These are phyloP conservation scores for Leptographium lundbergii DNA, from an alignment of 2,329 filamentous ascomycete species.

Conservation along the genomic window DNA sequence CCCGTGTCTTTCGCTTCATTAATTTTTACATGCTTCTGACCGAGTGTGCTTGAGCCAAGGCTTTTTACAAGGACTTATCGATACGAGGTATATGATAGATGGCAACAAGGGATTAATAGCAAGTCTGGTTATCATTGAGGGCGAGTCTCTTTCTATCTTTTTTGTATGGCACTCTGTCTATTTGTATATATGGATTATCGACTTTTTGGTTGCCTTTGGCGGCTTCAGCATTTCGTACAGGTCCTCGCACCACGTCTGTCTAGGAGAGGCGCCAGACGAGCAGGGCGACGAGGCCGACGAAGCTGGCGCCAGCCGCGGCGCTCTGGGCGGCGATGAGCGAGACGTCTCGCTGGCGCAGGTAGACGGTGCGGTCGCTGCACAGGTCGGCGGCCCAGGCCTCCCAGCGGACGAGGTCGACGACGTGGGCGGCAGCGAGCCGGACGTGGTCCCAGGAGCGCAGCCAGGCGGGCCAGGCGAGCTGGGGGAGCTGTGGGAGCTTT, in stretches of 20 bases:
- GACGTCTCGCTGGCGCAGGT: slow-evolving; percentile 55
- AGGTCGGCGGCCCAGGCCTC: slow-evolving; percentile 41
- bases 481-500: background rate
- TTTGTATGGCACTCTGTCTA: background rate
- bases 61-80: background rate
- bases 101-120: background rate
- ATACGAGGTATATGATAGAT: background rate
- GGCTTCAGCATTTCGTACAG: background rate
- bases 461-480: background rate
- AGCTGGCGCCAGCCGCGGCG: slow-evolving; percentile 46
- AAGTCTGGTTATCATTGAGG: background rate
- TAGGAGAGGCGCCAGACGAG: slow-evolving; percentile 15
- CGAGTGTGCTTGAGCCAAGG: background rate
- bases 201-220: background rate
- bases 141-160: slow-evolving; percentile 1
- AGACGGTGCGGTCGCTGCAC: slow-evolving; percentile 51
- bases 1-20: background rate
- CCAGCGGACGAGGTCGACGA: slow-evolving; percentile 32
- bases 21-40: background rate
- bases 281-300: slow-evolving; percentile 6
- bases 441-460: slow-evolving; percentile 27
- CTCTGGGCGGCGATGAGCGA: slow-evolving; percentile 59
- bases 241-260: slow-evolving; percentile 17
- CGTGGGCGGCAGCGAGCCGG: slow-evolving; percentile 18
- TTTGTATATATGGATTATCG: background rate